Evolutionary conservation across 257 asterid genomes (phyloP), one percentile per base, ranked within the genome.

Genomic region (Handroanthus guayacan): DNA sequence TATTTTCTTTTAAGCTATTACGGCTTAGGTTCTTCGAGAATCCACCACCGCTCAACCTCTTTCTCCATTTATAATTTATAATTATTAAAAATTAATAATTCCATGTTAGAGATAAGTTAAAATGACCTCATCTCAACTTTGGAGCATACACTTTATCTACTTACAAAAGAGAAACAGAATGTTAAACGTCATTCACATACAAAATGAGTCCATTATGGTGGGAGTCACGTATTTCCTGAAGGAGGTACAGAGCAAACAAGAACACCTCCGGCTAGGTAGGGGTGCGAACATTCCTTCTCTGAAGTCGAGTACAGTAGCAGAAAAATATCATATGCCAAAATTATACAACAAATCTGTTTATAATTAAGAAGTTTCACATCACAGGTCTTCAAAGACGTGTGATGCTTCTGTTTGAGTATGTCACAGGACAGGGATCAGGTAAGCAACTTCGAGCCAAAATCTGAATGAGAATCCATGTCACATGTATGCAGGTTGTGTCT

Each of bases 201-300:
- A 58, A 65, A 20, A 71, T n/a, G 56, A 72, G 82, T 31, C 47
- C 8, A 2, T 36, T 43, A 62, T 20, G 62, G 11, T 16, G 78
- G 69, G 41, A 80, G 75, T 74, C 83, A 91, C 98, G 96, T 90
- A 80, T 94, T 94, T 76, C 97, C 97, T 38, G 97, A 87, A 65
- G 98, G 97, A 74, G 98, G 98, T 51, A 90, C 97, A 20, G 98
- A 94, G 85, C 98, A 94, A 75, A 90, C 83, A 61, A 94, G 92
- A 25, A 25, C 89, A 18, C 90, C 92, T 72, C 91, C 97, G 70
- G 95, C 85, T 50, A 94, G 91, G 80, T 45, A 66, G 2, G 92
- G 92, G 77, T 78, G 68, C 38, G 57, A 51, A 71, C 38, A 56
- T 82, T 81, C 83, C 73, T 68, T 82, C 11, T 81, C 97, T 90